A percentile compares a stretch with the other conserved stretches of the same genome.
These are phyloP conservation scores for Rhizopogon rudus DNA, from an alignment of 768 basidiomycete genomes.

Conservation along the genomic window DNA sequence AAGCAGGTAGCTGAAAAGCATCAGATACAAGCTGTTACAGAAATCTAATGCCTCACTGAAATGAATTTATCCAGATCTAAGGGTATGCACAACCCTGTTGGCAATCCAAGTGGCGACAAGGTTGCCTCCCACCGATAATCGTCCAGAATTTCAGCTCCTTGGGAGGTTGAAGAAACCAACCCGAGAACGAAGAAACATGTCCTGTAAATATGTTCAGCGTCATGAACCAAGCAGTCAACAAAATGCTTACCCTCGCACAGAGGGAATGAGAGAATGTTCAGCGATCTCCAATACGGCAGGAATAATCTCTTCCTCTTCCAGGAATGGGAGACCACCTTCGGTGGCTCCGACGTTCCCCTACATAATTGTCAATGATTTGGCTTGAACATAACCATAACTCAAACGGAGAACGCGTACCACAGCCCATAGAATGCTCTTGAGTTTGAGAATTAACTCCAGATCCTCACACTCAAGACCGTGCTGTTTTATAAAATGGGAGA, in stretches of 20 bases:
- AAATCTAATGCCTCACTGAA: slow-evolving; percentile 46
- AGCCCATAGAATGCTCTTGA: slow-evolving; percentile 97
- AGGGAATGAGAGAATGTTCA: slow-evolving; percentile 82
- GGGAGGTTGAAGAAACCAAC: slow-evolving; percentile 83
- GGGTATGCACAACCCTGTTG: slow-evolving; percentile 91
- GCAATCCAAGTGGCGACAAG: slow-evolving; percentile 74
- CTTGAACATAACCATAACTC: not conserved
- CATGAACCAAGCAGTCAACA: not conserved
- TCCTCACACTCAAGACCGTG: slow-evolving; percentile 86
- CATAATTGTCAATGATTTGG: not conserved
- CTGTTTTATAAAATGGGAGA: slow-evolving; percentile 83
- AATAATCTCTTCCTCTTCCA: slow-evolving; percentile 94
- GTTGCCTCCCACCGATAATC: slow-evolving; percentile 95
- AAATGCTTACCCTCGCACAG: slow-evolving; percentile 81
- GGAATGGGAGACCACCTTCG: slow-evolving; percentile 85
- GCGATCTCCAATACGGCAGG: slow-evolving; percentile 89
- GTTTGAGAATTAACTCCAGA: slow-evolving; percentile 73
- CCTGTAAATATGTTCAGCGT: slow-evolving; percentile 36
- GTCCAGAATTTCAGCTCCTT: slow-evolving; percentile 90
- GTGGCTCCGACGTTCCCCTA: slow-evolving; percentile 95
- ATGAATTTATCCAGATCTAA: slow-evolving; percentile 77
- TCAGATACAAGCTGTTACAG: slow-evolving; percentile 3
- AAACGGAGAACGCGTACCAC: slow-evolving; percentile 54
- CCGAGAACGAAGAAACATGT: slow-evolving; percentile 97
- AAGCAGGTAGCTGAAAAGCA: slow-evolving; percentile 60